Base-by-base conservation (phyloP, 2,329 filamentous ascomycete species). In the Esteya vermicola region DNA sequence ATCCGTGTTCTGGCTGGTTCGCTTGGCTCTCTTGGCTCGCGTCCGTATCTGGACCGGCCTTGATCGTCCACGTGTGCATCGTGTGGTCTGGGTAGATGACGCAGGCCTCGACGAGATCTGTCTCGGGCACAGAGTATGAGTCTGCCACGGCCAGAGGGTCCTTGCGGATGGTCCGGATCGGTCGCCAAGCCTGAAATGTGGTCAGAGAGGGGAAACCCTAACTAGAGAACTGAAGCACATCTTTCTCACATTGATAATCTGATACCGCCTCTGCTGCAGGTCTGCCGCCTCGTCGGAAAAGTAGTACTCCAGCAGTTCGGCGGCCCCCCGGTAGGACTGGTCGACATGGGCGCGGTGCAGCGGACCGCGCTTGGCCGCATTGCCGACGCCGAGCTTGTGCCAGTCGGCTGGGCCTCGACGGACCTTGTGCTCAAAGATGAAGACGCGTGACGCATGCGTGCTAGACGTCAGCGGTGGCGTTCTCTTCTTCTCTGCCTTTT, bases 391-490 rank as follows among this genome's bases (percentile, higher is more conserved):
- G 62, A 79, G 55, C 50, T 80, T 81, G 52, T 76, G 73, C 78
- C 80, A 85, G 41, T 63, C 53, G 4, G 60, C 57, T 7, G 59
- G 60, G 0, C 60, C 60, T 33, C 57, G 54, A 27, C 82, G 74
- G 48, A 84, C 75, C 10, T 80, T 85, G 57, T 85, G 77, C 56
- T 76, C 70, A 51, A 78, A 79, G 52, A 78, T 73, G 59, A 72
- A 66, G 47, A 76, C 55, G 19, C 65, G 64, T 22, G 53, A 54
- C 3, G 66, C 72, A 4, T 72, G 73, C 14, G 73, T 78, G 23
- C 38, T 43, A 7, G 9, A n/a, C 2, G 4, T 19, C 9, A 28
- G 21, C 9, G 16, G 14, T 9, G n/a, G 33, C 21, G 16, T 25
- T 19, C n/a, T n/a, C n/a, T n/a, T n/a, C n/a, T n/a, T n/a, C n/a